phyloP scores from a whole-genome alignment of 2,329 filamentous ascomycete genomes.

The Trichoderma simmonsii region DNA sequence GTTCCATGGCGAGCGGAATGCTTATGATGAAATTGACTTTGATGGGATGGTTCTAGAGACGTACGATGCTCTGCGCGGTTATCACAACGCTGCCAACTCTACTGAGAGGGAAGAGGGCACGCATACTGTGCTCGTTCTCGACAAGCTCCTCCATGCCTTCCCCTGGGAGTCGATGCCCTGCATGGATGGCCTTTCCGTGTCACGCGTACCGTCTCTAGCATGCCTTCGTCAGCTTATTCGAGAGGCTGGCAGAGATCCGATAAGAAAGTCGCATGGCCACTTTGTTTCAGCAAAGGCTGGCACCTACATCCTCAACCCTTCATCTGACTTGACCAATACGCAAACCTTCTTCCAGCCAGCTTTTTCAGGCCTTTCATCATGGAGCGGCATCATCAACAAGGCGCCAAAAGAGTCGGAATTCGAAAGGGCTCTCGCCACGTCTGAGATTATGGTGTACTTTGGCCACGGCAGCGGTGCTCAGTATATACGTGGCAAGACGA shows the following conservation, averaged over 20 bases:
- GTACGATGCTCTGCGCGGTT: conserved; percentile 76
- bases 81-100: conserved; percentile 56
- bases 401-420: conserved; percentile 77
- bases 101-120: conserved; percentile 41
- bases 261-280: conserved; percentile 41
- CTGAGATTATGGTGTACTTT: conserved; percentile 84
- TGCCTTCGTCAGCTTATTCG: conserved; percentile 75
- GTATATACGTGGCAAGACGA: conserved; percentile 81
- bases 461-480: conserved; percentile 93
- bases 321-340: conserved; percentile 76
- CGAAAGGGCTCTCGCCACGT: conserved; percentile 59
- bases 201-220: conserved; percentile 81
- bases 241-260: conserved; percentile 36
- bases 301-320: conserved; percentile 86
- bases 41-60: conserved; percentile 87
- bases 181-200: conserved; percentile 74
- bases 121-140: conserved; percentile 86
- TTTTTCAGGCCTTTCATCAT: conserved; percentile 65
- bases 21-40: conserved; percentile 97
- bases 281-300: conserved; percentile 55
- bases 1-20: conserved; percentile 93
- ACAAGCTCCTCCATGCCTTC: conserved; percentile 86
- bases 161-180: conserved; percentile 96
- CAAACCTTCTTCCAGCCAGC: conserved; percentile 67
- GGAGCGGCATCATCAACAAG: conserved; percentile 66